Conservation (phyloP, 2,329 filamentous ascomycete species). For the Fusarium citri region DNA sequence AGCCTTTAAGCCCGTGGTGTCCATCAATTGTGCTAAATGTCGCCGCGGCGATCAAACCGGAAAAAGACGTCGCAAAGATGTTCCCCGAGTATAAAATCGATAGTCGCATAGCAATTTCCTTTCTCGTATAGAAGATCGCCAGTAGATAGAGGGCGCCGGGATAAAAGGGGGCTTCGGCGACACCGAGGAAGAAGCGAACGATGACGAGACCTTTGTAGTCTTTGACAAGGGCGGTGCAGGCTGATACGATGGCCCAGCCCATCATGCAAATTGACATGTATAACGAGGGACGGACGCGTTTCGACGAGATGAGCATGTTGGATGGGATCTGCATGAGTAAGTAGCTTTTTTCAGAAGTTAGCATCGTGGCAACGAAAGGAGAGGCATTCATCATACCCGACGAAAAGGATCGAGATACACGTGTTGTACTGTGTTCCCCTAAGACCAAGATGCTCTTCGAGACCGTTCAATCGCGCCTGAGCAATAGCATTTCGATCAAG, state of each 20-base stretch:
- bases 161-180: constrained; percentile 68
- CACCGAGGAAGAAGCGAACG: constrained; percentile 58
- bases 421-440: constrained; percentile 52
- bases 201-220: constrained; percentile 48
- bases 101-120: constrained; percentile 50
- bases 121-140: constrained; percentile 55
- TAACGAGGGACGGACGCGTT: constrained; percentile 55
- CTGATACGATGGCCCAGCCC: constrained; percentile 55
- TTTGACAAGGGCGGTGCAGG: constrained; percentile 57
- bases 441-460: constrained; percentile 64
- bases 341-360: constrained; percentile 25
- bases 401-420: constrained; percentile 52
- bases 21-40: constrained; percentile 52
- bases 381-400: constrained; percentile 48
- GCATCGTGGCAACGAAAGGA: accelerated
- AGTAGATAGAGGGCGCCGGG: constrained; percentile 56
- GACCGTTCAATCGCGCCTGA: constrained; percentile 64
- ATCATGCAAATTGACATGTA: constrained; percentile 56
- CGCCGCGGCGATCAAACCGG: constrained; percentile 58
- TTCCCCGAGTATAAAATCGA: constrained; percentile 49
- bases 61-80: constrained; percentile 52
- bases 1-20: constrained; percentile 43
- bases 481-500: constrained; percentile 68
- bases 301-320: constrained; percentile 53
- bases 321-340: constrained; percentile 52